Evolutionary conservation across 129 eudicot genomes (phyloP).

Genomic region (Sambucus nigra): DNA sequence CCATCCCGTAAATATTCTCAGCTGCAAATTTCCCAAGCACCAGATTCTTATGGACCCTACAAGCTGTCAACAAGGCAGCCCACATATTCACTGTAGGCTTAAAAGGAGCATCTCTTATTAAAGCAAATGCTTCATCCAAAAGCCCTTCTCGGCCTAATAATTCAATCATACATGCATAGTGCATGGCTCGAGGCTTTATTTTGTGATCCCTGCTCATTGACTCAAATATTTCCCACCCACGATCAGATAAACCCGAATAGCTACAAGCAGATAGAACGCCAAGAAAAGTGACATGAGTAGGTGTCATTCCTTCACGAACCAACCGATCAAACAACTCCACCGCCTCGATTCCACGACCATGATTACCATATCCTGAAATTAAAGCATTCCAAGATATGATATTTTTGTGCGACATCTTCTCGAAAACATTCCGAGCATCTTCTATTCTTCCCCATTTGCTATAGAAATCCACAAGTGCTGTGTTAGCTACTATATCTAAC

Average conservation of each 20-base stretch:
- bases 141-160: conserved; percentile 81
- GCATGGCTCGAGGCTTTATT: conserved; percentile 82
- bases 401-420: conserved; percentile 65
- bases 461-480: conserved; percentile 84
- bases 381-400: conserved; percentile 78
- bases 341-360: conserved; percentile 74
- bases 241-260: conserved; percentile 62
- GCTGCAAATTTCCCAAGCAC: conserved; percentile 77
- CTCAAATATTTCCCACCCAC: conserved; percentile 66
- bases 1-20: conserved; percentile 71
- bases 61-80: conserved; percentile 92
- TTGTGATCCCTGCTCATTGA: conserved; percentile 56
- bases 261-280: conserved; percentile 82
- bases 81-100: conserved; percentile 82
- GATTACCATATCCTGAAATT: conserved; percentile 74
- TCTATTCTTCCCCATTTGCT: conserved; percentile 91
- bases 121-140: conserved; percentile 73
- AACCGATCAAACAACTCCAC: conserved; percentile 53
- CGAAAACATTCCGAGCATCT: conserved; percentile 66
- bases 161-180: conserved; percentile 85
- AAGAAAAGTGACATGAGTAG: conserved; percentile 82
- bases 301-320: conserved; percentile 49
- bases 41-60: conserved; percentile 65
- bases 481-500: conserved; percentile 65
- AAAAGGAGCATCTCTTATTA: conserved; percentile 62